Evolutionary conservation across 352 stramenopile species (phyloP), one percentile per base, ranked within the genome.

Genomic region (Phytophthora rubi): DNA sequence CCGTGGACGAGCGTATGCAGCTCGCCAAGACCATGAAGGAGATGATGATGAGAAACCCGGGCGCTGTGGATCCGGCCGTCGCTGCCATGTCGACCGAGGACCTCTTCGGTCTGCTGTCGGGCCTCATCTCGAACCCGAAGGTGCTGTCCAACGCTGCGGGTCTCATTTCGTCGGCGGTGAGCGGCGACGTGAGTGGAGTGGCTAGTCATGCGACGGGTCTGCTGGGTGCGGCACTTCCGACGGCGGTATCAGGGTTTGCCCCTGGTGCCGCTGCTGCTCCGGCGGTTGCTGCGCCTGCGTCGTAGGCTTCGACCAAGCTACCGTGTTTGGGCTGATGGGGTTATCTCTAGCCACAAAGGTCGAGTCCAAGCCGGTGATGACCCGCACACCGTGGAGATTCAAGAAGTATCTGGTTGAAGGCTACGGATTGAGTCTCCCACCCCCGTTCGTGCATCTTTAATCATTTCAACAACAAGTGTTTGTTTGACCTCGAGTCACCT

Each of bases 11-110:
- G 6, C 60, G 53, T 0, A 51, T 65, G 45, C 10, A 67, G 16
- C 61, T 74, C n/a, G 67, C 67, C 1, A 5, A 70, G 10, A 49
- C 18, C 4, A 62, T 72, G 32, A 58, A 72, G n/a, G 28, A 53
- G 3, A 64, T 72, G 52, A 13, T 62, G 37, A 3, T 21, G 23
- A 28, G 3, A 3, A 35, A 45, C 28, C 21, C 45, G 16, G 6
- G 44, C 37, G 13, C 35, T 1, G 21, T 52, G 45, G 45, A 52
- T 52, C 45, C 45, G 45, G 18, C 45, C 7, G 9, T 52, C 16
- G 35, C 30, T 10, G 21, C 30, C 3, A 51, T 71, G 51, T 64
- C 44, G 21, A 63, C 32, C 0, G 42, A 68, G 16, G 53, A 68
- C 35, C 47, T 75, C 16, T 47, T 64, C 26, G 45, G 47, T 47